Evolutionary conservation across 2,329 filamentous ascomycete genomes (phyloP).

Genomic region (Fulvia fulva): DNA sequence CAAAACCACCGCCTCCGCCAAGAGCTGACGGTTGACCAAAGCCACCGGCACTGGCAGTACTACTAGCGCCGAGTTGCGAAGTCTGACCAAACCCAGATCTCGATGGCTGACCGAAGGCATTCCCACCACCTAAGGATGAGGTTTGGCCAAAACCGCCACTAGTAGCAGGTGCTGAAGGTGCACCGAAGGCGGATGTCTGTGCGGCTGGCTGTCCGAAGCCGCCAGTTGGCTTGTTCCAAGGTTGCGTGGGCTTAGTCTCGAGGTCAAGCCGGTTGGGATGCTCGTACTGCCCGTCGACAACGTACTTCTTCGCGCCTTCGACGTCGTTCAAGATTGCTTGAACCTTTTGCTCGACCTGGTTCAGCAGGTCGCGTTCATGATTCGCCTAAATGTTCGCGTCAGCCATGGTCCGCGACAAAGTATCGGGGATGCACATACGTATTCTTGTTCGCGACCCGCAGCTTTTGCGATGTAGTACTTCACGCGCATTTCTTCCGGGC

Average conservation of each 20-base stretch:
- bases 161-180: slow-evolving; percentile 7
- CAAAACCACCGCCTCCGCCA: slow-evolving; percentile 29
- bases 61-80: slow-evolving; percentile 19
- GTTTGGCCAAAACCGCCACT: slow-evolving; percentile 19
- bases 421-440: slow-evolving; percentile 38
- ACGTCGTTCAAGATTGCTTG: slow-evolving; percentile 65
- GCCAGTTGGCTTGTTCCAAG: slow-evolving; percentile 7
- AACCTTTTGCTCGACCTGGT: slow-evolving; percentile 43
- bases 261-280: slow-evolving; percentile 63
- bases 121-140: slow-evolving; percentile 8
- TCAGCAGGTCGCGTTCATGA: slow-evolving; percentile 15
- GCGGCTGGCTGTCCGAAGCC: slow-evolving; percentile 12
- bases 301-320: slow-evolving; percentile 67
- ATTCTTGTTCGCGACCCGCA: slow-evolving; percentile 53
- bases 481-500: slow-evolving; percentile 79
- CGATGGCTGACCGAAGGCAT: slow-evolving; percentile 9
- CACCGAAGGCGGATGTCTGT: slow-evolving; percentile 2
- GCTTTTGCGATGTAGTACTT: slow-evolving; percentile 63
- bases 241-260: slow-evolving; percentile 10
- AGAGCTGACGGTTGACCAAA: slow-evolving; percentile 31
- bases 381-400: slow-evolving; percentile 9
- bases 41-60: slow-evolving; percentile 11
- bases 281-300: slow-evolving; percentile 61
- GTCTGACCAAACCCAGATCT: slow-evolving; percentile 27
- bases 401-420: neutral